Base-by-base conservation (phyloP, 1,139 yeast genomes). In the Meyerozyma guilliermondii region DNA sequence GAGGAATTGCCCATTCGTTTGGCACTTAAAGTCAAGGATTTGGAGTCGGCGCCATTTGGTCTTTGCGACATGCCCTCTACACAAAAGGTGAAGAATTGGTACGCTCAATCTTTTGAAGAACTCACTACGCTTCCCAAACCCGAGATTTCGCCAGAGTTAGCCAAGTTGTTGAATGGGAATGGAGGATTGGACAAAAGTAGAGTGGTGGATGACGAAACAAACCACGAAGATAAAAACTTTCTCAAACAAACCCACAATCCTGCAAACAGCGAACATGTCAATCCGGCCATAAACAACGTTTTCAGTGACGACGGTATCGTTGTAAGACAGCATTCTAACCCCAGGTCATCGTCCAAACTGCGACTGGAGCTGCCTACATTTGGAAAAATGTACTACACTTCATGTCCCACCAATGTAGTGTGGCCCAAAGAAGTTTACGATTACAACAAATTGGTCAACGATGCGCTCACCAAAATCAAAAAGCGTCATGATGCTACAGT, bases 401-500 rank as follows among this genome's bases (percentile, higher is more conserved):
- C 79, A 1, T 80, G 87, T 38, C 85, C 73, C 8, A 51, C 58
- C 41, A 71, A 68, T 49, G 63, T 66, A 8, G 65, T 72, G 13
- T 83, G 88, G 88, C 92, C 95, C 9, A 74, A 79, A 43, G 94
- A 84, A 58, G 85, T 87, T 17, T 76, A 78, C 52, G 81, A 80
- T 46, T 88, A 83, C 64, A 88, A 87, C 62, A 77, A 77, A 51
- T 52, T 60, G 18, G 91, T 87, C 11, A 80, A 81, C 42, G 82
- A 82, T 41, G 71, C 87, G 0, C 68, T 88, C 45, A 76, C 80
- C 41, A 78, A 75, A 50, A 88, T 88, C 60, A 88, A 88, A 58
- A 78, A 78, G 53, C 72, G 96, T 41, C 96, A 89, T 59, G 96
- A 89, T 63, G 95, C 96, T 2, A 91, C 95, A 0, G 96, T 89